Evolutionary conservation across 352 stramenopile species (phyloP), one percentile per base, ranked within the genome.

Genomic region (Phytophthora sansomeana): DNA sequence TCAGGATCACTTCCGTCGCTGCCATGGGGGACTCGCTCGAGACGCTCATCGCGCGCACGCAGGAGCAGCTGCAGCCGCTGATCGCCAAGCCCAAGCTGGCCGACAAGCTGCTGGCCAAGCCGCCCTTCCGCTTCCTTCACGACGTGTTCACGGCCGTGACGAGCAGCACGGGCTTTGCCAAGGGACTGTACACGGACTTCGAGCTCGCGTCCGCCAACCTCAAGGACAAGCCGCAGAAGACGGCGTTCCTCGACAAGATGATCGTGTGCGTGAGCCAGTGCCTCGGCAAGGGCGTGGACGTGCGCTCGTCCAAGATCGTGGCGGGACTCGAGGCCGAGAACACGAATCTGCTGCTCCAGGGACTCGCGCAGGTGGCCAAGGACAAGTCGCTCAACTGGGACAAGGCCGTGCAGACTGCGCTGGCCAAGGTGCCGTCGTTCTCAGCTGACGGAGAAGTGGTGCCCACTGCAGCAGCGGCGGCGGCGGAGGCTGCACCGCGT

Each of bases 71-170:
- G 54, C 88, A 97, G 69, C 83, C 80, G 29, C 78, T 99, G 60
- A 89, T 98, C 52, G 72, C 80, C 52, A 98, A 98, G 75, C 96
- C 97, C 24, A 98, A 98, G 76, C 81, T 98, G 48, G 86, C 88
- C 5, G 94, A 98, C 32, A 99, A 99, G 81, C 81, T 99, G 41
- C 83, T 99, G 39, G 73, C 77, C 63, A 98, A 98, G 69, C 97
- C 97, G 32, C 97, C 97, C 14, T 99, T 99, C 76, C 92, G 96
- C 36, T 99, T 99, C 72, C 78, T 99, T 41, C 91, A 98, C 74
- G 95, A 99, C 72, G 81, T 99, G 36, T 92, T 99, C 55, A 81
- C 89, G 43, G 93, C 90, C 44, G 74, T 99, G 35, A 89, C 78
- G 19, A 73, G 82, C 48, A 64, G 74, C 65, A 97, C 92, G 46